Base-by-base conservation (phyloP, 2,329 filamentous ascomycete genomes). In the Fusarium sublunatum region DNA sequence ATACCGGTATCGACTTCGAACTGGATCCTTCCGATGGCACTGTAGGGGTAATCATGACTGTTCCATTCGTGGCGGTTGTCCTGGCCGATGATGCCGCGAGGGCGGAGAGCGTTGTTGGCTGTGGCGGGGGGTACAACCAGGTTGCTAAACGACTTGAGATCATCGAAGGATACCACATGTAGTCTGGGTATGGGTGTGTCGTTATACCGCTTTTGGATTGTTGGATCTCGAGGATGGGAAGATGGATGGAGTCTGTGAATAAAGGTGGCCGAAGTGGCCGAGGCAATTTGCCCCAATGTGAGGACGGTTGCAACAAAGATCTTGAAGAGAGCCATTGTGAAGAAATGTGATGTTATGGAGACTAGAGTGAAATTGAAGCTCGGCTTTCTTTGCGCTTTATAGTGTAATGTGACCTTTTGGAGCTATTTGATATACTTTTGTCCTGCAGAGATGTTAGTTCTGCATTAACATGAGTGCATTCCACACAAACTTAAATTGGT, bases 11-110 rank as follows among this genome's bases (percentile, higher is more conserved):
- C 29, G 0, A 48, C 5, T 1, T 19, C 19, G 19, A 19, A 19
- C 19, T 19, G 19, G 19, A 19, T 19, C 19, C 26, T 31, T 2
- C 50, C 56, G 1, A 64, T 29, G 6, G 55, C n/a, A 15, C 24
- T 50, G 28, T 42, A 54, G 1, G 60, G 60, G 5, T 64, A 64
- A 11, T 64, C 15, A 2, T 11, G 9, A 6, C 3, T 22, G 5
- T 56, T 11, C 34, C 31, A 43, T 7, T 15, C 26, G 4, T 34
- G 7, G 10, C 58, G 60, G 11, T 61, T 25, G 15, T 61, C 57
- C 6, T 26, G 8, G 5, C 45, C 24, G 6, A 49, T 25, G 6
- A 43, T 29, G 6, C 8, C 25, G 3, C 45, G 56, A 3, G 31
- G 29, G 8, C 34, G 7, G 9, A 12, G 39, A 15, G 47, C 32